Base-by-base conservation (phyloP, 2,329 filamentous ascomycete species). In the Juglanconis oblonga region DNA sequence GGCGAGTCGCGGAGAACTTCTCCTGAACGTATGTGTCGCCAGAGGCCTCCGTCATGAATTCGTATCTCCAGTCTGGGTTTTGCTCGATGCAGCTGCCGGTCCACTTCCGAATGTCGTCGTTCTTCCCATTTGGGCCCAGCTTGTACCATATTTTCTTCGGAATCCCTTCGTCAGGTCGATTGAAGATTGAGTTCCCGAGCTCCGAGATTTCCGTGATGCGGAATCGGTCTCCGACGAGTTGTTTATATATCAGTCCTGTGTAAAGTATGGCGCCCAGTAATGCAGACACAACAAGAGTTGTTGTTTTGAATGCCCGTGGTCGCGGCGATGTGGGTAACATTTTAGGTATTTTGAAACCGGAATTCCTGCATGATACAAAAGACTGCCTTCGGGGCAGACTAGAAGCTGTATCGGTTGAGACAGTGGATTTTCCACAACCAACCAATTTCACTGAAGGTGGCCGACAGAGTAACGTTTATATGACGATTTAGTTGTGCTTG, bases 1-100 rank as follows among this genome's bases (percentile, higher is more conserved):
- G 67, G 8, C 58, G 59, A 31, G 48, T 31, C 10, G 24, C 52
- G 49, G 6, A 79, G 77, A 0, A 85, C 88, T 67, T 68, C 66
- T 88, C 84, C 62, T 89, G 88, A 65, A 84, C 81, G 54, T 75
- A 80, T 65, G 88, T 88, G 38, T 68, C 65, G 29, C 53, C 66
- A 1, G 65, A 64, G 2, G 40, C 54, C 40, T 73, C 70, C 3
- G 67, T 70, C 40, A 73, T 54, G 52, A 70, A 69, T 55, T 69
- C 64, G 29, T 60, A 57, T 47, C 62, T n/a, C 52, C 69, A 71
- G 4, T 38, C 57, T 1, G 70, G 65, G 52, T 72, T 73, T 24
- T 64, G 62, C 3, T 60, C 31, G 44, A 72, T 67, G 58, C 71
- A 73, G 31, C 56, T 70, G 38, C 70, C 63, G 11, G 71, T 73